These are phyloP conservation scores for Thraustotheca clavata DNA, from an alignment of 352 stramenopile species.

Conservation along the genomic window DNA sequence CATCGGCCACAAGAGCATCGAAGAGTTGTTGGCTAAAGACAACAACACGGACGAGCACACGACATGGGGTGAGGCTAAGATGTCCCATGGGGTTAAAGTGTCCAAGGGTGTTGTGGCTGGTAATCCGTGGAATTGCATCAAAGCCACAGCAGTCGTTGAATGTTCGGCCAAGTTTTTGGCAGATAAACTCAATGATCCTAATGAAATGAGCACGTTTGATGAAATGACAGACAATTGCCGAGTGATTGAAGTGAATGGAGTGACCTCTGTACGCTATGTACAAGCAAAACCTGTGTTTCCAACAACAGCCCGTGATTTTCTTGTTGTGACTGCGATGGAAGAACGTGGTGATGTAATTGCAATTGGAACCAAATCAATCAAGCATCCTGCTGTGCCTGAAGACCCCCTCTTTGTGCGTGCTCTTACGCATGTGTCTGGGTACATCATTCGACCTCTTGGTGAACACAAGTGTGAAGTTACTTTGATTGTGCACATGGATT, in stretches of 20 bases:
- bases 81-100: constrained; percentile 5
- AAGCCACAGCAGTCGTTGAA: not conserved
- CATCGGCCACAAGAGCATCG: constrained; percentile 5
- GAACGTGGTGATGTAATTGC: not conserved
- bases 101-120: constrained; percentile 1
- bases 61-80: constrained; percentile 1
- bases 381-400: not conserved
- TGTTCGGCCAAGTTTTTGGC: constrained; percentile 7
- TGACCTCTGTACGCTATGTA: not conserved
- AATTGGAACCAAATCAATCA: constrained; percentile 9
- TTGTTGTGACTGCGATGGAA: constrained; percentile 2
- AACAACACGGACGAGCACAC: not conserved
- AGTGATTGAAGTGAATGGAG: not conserved
- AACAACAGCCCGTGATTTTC: constrained; percentile 9
- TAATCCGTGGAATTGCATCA: constrained; percentile 11
- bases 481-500: constrained; percentile 7
- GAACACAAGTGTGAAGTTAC: not conserved
- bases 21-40: not conserved
- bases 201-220: constrained; percentile 11
- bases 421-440: constrained; percentile 11
- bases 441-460: not conserved
- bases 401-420: constrained; percentile 1
- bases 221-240: constrained; percentile 14
- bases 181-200: not conserved
- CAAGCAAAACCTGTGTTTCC: constrained; percentile 19